Evolutionary conservation across 306 rosid species (phyloP), one percentile per base, ranked within the genome.

Genomic region (Geum urbanum): DNA sequence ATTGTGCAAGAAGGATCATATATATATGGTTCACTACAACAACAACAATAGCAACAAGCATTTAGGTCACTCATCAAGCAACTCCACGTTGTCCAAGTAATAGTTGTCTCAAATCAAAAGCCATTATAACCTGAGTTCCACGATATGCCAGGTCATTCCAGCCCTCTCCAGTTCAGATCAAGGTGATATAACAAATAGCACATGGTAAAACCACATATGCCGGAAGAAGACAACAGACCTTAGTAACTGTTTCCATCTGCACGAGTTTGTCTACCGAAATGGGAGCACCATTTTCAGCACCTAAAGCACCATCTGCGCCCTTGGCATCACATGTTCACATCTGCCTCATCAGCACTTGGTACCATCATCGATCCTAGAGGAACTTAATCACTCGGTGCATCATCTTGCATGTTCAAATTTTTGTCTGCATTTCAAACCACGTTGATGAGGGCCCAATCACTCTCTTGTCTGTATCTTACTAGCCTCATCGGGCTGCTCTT

Each of bases 321-420:
- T 92, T 92, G 9, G 88, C 78, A 80, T 92, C 98, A 92, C 98
- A 88, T 92, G 66, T 78, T 82, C n/a, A 81, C 83, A 73, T 92
- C 96, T 45, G 44, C 50, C 19, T 86, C 91, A 75, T 63, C 70
- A 58, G 87, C 73, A 74, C 74, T 68, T 51, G 88, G 41, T 87
- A 83, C 3, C 37, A 32, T 32, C 37, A 32, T 32, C 1, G 2
- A 32, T 32, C 37, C 37, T 32, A 32, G 37, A 32, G 37, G 3
- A 32, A 32, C 3, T 4, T 32, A 32, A 32, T 32, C 37, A 32
- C 37, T 32, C 37, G 37, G 37, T 2, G 37, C 3, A 32, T 32
- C 79, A 80, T 92, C 98, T 90, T 32, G 96, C 98, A 86, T 92
- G 66, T 78, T 82, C 20, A 81, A 82, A 73, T 92, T 96, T 44